phyloP scores from a whole-genome alignment of 2,329 filamentous ascomycete species.

The Phoma sp. region DNA sequence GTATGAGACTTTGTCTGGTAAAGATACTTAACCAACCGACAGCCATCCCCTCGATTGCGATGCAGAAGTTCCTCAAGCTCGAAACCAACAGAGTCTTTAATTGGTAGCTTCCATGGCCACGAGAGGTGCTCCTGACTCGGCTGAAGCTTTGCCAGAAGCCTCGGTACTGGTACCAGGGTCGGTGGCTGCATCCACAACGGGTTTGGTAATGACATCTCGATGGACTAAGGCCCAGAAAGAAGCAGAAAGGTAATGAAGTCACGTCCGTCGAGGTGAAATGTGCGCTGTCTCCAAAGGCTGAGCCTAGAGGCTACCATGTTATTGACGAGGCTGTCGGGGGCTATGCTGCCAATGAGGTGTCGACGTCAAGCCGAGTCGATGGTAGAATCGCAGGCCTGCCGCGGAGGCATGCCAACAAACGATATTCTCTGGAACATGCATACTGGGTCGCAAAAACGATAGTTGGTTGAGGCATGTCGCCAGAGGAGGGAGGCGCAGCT shows the following conservation, averaged over 20 bases:
- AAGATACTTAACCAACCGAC: conserved; percentile 2
- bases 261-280: neutral
- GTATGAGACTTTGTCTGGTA: neutral
- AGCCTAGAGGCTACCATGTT: neutral
- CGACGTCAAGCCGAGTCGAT: too few species aligned
- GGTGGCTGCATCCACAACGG: conserved; percentile 9
- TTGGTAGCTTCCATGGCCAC: conserved; percentile 2
- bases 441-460: too few species aligned
- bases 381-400: too few species aligned
- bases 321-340: neutral
- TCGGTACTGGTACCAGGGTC: neutral
- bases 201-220: neutral
- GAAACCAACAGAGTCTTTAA: neutral
- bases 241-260: neutral
- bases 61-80: neutral
- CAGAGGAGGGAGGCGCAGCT: neutral
- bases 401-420: too few species aligned
- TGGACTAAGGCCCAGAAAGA: neutral
- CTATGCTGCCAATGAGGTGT: conserved; percentile 1
- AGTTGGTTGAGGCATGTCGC: too few species aligned
- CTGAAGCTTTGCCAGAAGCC: neutral
- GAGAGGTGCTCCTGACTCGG: neutral
- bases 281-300: neutral
- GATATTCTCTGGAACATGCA: too few species aligned
- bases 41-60: neutral